Evolutionary conservation across 2,329 filamentous ascomycete species (phyloP).

Genomic region (Penicillium sp.): DNA sequence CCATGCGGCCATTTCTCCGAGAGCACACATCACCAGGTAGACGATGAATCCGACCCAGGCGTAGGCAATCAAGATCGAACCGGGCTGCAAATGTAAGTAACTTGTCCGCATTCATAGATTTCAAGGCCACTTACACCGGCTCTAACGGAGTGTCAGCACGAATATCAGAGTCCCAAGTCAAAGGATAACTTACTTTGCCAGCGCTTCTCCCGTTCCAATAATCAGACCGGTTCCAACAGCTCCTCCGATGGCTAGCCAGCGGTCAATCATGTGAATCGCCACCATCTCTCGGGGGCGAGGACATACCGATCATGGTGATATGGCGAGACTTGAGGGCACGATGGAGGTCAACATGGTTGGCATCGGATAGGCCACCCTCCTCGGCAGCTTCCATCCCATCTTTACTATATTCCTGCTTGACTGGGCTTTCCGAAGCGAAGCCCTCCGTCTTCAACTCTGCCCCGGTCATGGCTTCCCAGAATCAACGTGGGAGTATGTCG

Average conservation of each 20-base stretch:
- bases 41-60: constrained; percentile 56
- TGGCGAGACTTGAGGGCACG: constrained; percentile 44
- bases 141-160: constrained; percentile 18
- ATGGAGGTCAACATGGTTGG: constrained; percentile 37
- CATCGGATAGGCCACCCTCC: constrained; percentile 25
- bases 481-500: no score
- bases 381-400: constrained; percentile 20
- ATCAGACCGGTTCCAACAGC: constrained; percentile 46
- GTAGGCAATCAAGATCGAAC: constrained; percentile 45
- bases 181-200: constrained; percentile 32
- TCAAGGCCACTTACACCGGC: constrained; percentile 34
- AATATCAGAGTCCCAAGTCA: not conserved
- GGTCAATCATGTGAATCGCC: not conserved
- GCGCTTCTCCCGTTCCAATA: constrained; percentile 40
- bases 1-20: constrained; percentile 84
- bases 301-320: constrained; percentile 45
- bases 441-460: constrained; percentile 21
- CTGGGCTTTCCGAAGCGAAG: constrained; percentile 16
- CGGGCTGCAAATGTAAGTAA: constrained; percentile 30
- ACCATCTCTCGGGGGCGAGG: not conserved
- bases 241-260: constrained; percentile 38
- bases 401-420: constrained; percentile 20
- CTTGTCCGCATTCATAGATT: not conserved
- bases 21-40: constrained; percentile 75
- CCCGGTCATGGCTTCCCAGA: not conserved